Evolutionary conservation across 352 stramenopile genomes (phyloP), one percentile per base, ranked within the genome.

Genomic region (Thraustotheca clavata): DNA sequence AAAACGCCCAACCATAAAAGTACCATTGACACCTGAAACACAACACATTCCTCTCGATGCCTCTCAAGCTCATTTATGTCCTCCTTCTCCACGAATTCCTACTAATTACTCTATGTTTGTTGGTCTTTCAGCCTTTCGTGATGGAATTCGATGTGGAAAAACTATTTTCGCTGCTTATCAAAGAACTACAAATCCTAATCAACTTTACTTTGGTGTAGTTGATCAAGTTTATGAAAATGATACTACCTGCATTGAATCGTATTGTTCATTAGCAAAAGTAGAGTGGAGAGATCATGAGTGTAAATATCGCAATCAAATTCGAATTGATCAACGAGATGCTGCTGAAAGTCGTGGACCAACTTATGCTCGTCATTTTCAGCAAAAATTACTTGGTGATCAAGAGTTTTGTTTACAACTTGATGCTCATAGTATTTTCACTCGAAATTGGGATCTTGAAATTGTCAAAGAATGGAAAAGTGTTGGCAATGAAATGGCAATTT

Each of bases 31-130:
- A 59, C 83, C 81, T 49, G 83, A 66, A 41, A 77, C 86, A 32
- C 83, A 93, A 71, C 79, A 93, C 66, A 79, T 86, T 49, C 83
- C 83, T 27, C 62, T 86, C 4, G 59, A 73, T 12, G 31, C 68
- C 0, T 22, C 65, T 24, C 65, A 71, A n/a, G 32, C 70, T 4
- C 62, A 80, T 11, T 52, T 89, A 41, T 76, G 81, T 5, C 83
- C 83, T 38, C 81, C 77, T 9, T 75, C 78, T 22, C 69, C 76
- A 34, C 29, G 27, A 12, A 12, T 61, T 14, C 32, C 52, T 18
- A 0, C 52, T 14, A 29, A 27, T 8, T 49, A 27, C 29, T 34
- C 46, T 16, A 61, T 66, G 18, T 66, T 66, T 35, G 48, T 66
- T 18, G 59, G 59, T 1, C 26, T 66, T 43, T 60, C 39, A n/a